Conservation (phyloP, 768 basidiomycete species). For the Paxillus ammoniavirescens region DNA sequence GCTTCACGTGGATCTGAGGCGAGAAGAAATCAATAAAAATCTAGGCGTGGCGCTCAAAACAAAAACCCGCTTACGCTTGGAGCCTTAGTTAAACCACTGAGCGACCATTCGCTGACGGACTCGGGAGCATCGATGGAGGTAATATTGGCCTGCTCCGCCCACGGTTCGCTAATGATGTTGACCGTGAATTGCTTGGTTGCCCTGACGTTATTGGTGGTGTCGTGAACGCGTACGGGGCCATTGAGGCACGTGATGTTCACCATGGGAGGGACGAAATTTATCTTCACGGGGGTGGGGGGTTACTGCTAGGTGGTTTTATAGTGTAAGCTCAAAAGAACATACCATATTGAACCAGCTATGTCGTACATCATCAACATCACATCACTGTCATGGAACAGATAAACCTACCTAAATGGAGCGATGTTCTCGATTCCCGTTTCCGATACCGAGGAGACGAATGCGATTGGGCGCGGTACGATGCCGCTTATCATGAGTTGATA, state of each 20-base stretch:
- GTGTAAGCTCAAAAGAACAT: not conserved
- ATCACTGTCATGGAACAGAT: not conserved
- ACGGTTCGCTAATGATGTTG: slow-evolving; percentile 55
- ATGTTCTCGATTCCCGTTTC: slow-evolving; percentile 33
- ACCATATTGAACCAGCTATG: slow-evolving; percentile 29
- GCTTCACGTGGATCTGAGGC: slow-evolving; percentile 36
- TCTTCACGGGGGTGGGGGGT: not conserved
- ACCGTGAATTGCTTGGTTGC: slow-evolving; percentile 47
- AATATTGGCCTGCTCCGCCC: slow-evolving; percentile 38
- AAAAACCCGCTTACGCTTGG: no score
- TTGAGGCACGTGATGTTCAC: slow-evolving; percentile 35
- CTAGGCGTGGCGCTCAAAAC: no score
- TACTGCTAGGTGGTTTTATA: not conserved
- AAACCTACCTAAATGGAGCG: slow-evolving; percentile 34
- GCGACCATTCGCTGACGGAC: slow-evolving; percentile 38
- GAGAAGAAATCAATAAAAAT: no score
- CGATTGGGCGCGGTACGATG: slow-evolving; percentile 39
- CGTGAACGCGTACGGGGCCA: slow-evolving; percentile 29
- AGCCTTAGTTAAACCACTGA: slow-evolving; percentile 38
- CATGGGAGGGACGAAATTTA: slow-evolving; percentile 28
- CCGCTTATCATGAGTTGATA: slow-evolving; percentile 37
- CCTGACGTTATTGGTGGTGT: slow-evolving; percentile 46
- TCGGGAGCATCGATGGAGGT: slow-evolving; percentile 37
- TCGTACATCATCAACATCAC: not conserved
- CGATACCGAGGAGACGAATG: slow-evolving; percentile 37